Percentiles rank a stretch among this genome's conserved stretches.
phyloP scores from a whole-genome alignment of 2,329 filamentous ascomycete genomes.

The Colletotrichum sojae region DNA sequence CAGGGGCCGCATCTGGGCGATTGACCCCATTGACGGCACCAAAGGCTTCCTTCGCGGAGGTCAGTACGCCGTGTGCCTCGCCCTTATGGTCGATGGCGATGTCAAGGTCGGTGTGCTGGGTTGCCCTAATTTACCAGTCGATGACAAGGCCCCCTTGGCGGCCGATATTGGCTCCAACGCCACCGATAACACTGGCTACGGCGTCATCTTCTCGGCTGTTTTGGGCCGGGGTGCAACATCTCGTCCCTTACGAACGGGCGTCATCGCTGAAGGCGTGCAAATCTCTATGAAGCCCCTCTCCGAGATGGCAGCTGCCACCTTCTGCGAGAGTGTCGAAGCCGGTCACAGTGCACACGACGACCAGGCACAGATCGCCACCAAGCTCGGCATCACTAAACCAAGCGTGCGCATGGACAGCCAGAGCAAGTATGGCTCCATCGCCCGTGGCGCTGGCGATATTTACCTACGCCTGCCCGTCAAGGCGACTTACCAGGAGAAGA shows the following conservation, averaged over 20 bases:
- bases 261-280: conserved; percentile 63
- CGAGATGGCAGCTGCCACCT: conserved; percentile 85
- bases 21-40: conserved; percentile 98
- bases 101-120: conserved; percentile 95
- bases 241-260: conserved; percentile 75
- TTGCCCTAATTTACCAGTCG: conserved; percentile 93
- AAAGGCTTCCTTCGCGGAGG: conserved; percentile 97
- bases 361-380: conserved; percentile 85
- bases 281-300: conserved; percentile 86
- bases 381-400: conserved; percentile 88
- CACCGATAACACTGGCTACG: conserved; percentile 80
- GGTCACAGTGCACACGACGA: conserved; percentile 92
- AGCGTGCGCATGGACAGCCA: conserved; percentile 98
- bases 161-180: conserved; percentile 81
- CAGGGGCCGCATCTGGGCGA: conserved; percentile 89
- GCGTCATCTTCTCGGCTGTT: conserved; percentile 91
- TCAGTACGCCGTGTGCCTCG: conserved; percentile 96
- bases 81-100: conserved; percentile 90
- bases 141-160: conserved; percentile 80
- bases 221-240: conserved; percentile 84
- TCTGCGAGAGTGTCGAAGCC: conserved; percentile 97
- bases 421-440: conserved; percentile 97
- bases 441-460: conserved; percentile 92
- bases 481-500: conserved; percentile 96
- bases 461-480: conserved; percentile 91